phyloP scores from a whole-genome alignment of 192 early-diverging fungal species.

The Coemansia sp. region DNA sequence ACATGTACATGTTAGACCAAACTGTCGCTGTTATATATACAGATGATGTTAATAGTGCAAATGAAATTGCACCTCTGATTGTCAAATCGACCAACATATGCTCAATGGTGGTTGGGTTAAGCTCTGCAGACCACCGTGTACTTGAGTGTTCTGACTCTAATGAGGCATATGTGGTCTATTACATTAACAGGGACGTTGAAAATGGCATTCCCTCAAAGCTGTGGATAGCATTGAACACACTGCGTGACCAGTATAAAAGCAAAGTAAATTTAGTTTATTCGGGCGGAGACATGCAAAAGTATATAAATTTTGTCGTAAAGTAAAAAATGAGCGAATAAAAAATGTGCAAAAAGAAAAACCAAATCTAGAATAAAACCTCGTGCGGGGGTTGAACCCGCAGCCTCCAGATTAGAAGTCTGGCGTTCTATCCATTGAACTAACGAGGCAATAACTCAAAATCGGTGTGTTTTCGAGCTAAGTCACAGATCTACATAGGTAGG shows the following conservation, averaged over 20 bases:
- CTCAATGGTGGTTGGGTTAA: background rate
- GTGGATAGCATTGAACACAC: background rate
- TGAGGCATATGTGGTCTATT: background rate
- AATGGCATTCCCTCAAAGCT: background rate
- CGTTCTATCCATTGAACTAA: constrained; percentile 30
- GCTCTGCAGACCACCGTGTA: background rate
- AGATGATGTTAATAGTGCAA: background rate
- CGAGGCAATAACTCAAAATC: background rate
- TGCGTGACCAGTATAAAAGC: background rate
- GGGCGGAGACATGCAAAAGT: background rate
- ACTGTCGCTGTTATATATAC: background rate
- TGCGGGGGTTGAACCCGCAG: constrained; percentile 30
- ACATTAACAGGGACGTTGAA: background rate
- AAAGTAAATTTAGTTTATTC: background rate
- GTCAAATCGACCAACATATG: background rate
- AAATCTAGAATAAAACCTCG: background rate
- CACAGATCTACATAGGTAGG: too few relatives aligned
- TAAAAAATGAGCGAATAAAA: background rate
- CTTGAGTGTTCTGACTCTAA: background rate
- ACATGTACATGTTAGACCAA: background rate
- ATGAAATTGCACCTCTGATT: background rate
- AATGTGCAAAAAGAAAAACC: constrained; percentile 6
- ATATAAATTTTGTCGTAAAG: background rate
- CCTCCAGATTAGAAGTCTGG: constrained; percentile 33
- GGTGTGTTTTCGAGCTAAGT: background rate